Evolutionary conservation across 768 basidiomycete species (phyloP).

Genomic region (Agaricus subrufescens): DNA sequence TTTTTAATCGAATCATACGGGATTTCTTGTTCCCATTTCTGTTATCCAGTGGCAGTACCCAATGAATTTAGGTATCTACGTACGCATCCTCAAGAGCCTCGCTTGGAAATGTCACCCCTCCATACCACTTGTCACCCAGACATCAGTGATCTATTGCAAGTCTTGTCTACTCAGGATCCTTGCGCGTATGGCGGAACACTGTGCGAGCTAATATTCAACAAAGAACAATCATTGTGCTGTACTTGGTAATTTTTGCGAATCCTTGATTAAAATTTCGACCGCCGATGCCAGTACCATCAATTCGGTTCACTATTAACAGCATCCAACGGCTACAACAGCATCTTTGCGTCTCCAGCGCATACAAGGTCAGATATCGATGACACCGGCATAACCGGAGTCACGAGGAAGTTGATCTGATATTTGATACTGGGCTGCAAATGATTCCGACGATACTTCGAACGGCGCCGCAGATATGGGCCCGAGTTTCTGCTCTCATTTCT

Average conservation of each 20-base stretch:
- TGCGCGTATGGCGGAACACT: constrained; percentile 58
- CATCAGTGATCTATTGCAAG: constrained; percentile 37
- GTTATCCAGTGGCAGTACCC: constrained; percentile 59
- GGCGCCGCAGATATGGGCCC: constrained; percentile 31
- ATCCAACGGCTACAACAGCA: constrained; percentile 40
- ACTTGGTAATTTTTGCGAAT: constrained; percentile 35
- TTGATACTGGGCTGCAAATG: no score
- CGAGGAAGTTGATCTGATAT: no score
- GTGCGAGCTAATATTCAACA: constrained; percentile 50
- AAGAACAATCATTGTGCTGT: constrained; percentile 46
- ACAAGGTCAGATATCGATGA: constrained; percentile 63
- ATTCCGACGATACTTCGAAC: constrained; percentile 32
- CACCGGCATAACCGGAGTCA: constrained; percentile 53
- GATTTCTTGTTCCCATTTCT: constrained; percentile 49
- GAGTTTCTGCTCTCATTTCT: constrained; percentile 15
- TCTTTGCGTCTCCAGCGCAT: constrained; percentile 44
- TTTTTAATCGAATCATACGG: constrained; percentile 52
- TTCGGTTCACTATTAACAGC: constrained; percentile 51
- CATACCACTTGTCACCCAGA: constrained; percentile 44
- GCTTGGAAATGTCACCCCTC: constrained; percentile 56
- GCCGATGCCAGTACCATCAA: constrained; percentile 62
- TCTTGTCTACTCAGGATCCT: constrained; percentile 48
- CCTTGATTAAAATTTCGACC: constrained; percentile 39
- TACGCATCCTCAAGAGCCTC: constrained; percentile 59
- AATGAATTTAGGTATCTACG: constrained; percentile 46